Evolutionary conservation across 129 eudicot genomes (phyloP).

Genomic region (Centaurea solstitialis): DNA sequence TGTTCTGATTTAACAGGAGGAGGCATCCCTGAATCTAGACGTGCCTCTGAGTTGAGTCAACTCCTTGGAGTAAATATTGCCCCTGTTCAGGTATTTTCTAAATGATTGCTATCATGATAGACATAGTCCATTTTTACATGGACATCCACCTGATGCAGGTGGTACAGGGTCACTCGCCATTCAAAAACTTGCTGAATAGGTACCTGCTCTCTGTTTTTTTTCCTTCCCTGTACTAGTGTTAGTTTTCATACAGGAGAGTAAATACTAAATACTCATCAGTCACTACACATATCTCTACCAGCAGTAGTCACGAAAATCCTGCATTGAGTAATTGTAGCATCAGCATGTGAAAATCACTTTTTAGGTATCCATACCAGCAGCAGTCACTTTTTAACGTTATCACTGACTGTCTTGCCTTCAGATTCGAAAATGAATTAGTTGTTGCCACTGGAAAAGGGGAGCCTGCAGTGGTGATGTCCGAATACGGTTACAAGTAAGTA

Average conservation of each 20-base stretch:
- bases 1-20: slow-evolving; percentile 47
- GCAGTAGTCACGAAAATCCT: not conserved
- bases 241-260: not conserved
- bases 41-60: slow-evolving; percentile 58
- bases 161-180: slow-evolving; percentile 64
- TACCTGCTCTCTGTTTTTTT: slow-evolving; percentile 13
- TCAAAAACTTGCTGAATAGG: slow-evolving; percentile 56
- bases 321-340: not conserved
- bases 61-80: slow-evolving; percentile 55
- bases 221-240: not conserved
- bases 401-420: slow-evolving; percentile 12
- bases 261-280: not conserved
- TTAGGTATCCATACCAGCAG: no score
- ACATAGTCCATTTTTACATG: not conserved
- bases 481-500: slow-evolving; percentile 70
- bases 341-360: not conserved
- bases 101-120: not conserved
- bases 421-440: slow-evolving; percentile 64
- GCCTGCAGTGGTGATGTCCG: slow-evolving; percentile 71
- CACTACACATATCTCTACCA: not conserved
- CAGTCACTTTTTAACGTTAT: not conserved
- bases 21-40: slow-evolving; percentile 66
- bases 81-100: slow-evolving; percentile 55
- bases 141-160: slow-evolving; percentile 41
- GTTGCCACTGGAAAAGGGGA: slow-evolving; percentile 70